Evolutionary conservation across 163 green algal species (phyloP).

Genomic region (Trebouxiophyceae sp.): DNA sequence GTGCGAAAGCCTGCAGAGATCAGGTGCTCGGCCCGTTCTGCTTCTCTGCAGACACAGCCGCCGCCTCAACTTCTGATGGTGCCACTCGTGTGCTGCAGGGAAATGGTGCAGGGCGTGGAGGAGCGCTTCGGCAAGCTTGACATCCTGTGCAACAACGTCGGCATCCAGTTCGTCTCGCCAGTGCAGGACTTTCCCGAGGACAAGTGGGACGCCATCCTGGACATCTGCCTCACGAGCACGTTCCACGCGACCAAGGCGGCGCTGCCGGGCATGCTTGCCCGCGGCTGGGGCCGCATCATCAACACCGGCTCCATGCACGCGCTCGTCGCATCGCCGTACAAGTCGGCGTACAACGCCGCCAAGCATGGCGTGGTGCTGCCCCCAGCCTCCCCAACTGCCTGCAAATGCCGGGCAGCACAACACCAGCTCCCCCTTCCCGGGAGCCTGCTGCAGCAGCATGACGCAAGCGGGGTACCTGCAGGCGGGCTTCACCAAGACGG

Average conservation of each 20-base stretch:
- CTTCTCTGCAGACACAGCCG: no score
- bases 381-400: no score
- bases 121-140: conserved; percentile 50
- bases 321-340: conserved; percentile 83
- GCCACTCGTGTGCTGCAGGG: no score
- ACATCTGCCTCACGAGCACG: conserved; percentile 58
- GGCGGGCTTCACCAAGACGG: conserved; percentile 78
- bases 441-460: no score
- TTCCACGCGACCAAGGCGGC: conserved; percentile 82
- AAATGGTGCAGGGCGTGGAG: conserved; percentile 35
- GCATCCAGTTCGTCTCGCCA: conserved; percentile 75
- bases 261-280: conserved; percentile 73
- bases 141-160: conserved; percentile 65
- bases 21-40: no score
- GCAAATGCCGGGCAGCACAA: no score
- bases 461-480: no score
- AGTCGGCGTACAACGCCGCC: conserved; percentile 82
- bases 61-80: no score
- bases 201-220: conserved; percentile 72
- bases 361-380: conserved; percentile 57
- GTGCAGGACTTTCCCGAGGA: conserved; percentile 81
- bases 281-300: conserved; percentile 65
- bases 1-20: conserved; percentile 44
- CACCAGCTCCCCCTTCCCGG: no score
- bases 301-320: conserved; percentile 89